Percentiles rank a stretch among this genome's conserved stretches.
Conservation (phyloP, 2,329 filamentous ascomycete genomes). For the Ophiostoma populinum region DNA sequence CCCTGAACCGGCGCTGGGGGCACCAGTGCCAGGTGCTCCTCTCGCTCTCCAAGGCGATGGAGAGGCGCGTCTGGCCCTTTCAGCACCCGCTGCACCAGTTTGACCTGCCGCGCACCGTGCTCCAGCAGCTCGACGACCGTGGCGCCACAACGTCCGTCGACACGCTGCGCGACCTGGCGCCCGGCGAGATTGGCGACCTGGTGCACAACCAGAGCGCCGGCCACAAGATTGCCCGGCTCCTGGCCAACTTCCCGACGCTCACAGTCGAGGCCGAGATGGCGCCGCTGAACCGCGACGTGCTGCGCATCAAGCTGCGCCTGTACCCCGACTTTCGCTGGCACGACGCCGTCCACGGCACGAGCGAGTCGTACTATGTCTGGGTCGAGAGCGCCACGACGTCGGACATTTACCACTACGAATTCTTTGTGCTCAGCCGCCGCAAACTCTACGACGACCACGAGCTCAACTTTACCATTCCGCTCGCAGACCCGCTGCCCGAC, state of each 20-base stretch:
- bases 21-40: constrained; percentile 84
- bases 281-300: constrained; percentile 81
- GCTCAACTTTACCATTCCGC: constrained; percentile 89
- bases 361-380: constrained; percentile 97
- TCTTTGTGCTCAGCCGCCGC: constrained; percentile 77
- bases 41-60: constrained; percentile 89
- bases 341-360: constrained; percentile 79
- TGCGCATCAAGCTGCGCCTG: constrained; percentile 75
- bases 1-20: constrained; percentile 86
- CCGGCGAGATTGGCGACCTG: constrained; percentile 72
- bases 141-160: constrained; percentile 55
- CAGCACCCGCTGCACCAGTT: constrained; percentile 94
- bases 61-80: constrained; percentile 88
- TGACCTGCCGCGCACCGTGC: constrained; percentile 65
- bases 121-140: constrained; percentile 56
- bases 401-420: constrained; percentile 96
- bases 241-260: constrained; percentile 85
- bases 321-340: constrained; percentile 91
- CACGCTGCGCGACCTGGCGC: constrained; percentile 78
- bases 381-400: constrained; percentile 96
- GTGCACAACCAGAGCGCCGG: constrained; percentile 88
- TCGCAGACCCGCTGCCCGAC: constrained; percentile 80
- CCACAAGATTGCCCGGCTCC: constrained; percentile 57
- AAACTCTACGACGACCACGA: constrained; percentile 95
- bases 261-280: constrained; percentile 88